Conservation (phyloP, 352 stramenopile species). For the Phytophthora ramorum region DNA sequence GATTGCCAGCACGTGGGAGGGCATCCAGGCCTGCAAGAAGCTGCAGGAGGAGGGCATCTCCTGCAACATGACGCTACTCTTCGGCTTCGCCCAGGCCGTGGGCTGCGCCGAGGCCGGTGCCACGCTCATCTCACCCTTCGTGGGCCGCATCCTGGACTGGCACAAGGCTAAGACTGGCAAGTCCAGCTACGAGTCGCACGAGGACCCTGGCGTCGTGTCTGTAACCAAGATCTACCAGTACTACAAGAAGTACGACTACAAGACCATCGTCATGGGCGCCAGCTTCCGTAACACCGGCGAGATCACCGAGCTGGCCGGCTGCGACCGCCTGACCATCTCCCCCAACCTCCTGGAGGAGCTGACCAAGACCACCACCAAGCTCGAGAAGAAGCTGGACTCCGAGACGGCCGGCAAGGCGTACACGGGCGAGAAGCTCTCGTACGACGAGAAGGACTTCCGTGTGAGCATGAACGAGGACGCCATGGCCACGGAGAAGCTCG, state of each 20-base stretch:
- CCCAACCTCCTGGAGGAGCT: conserved; percentile 95
- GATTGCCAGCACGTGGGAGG: conserved; percentile 98
- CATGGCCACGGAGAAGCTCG: conserved; percentile 98
- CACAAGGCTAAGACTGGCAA: conserved; percentile 95
- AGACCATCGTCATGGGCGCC: conserved; percentile 96
- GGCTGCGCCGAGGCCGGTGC: conserved; percentile 94
- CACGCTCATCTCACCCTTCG: conserved; percentile 97
- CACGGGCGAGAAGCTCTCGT: conserved; percentile 78
- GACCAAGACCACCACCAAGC: conserved; percentile 67
- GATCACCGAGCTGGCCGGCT: conserved; percentile 97
- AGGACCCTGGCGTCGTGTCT: conserved; percentile 97
- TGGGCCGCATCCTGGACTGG: conserved; percentile 98
- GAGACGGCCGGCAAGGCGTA: conserved; percentile 77
- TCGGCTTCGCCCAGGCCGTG: conserved; percentile 97
- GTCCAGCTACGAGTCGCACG: conserved; percentile 91
- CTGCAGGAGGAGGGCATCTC: conserved; percentile 97
- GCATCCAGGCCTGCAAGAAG: conserved; percentile 96
- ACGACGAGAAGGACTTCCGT: conserved; percentile 96
- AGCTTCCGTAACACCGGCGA: conserved; percentile 97
- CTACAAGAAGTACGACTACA: conserved; percentile 98
- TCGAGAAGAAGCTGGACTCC: conserved; percentile 88
- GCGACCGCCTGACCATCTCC: conserved; percentile 98
- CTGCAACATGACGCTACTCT: conserved; percentile 99
- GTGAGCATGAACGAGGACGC: conserved; percentile 98
- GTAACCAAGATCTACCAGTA: conserved; percentile 98